These are phyloP conservation scores for Saitozyma podzolica DNA, from an alignment of 768 basidiomycete species.

Conservation along the genomic window DNA sequence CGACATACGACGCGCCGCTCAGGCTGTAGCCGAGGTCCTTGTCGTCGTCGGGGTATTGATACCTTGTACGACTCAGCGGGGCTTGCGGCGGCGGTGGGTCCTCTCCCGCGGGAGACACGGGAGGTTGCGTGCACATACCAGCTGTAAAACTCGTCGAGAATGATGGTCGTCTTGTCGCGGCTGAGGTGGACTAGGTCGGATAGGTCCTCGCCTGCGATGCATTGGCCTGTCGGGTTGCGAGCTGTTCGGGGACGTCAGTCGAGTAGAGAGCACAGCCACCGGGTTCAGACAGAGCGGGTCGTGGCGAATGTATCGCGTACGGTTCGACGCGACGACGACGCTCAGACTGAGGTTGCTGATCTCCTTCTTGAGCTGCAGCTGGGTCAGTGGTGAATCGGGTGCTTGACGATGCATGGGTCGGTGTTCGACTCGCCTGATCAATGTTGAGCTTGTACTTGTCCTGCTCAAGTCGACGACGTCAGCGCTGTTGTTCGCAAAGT, in stretches of 20 bases:
- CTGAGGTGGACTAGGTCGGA: slow-evolving; percentile 73
- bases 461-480: slow-evolving; percentile 8
- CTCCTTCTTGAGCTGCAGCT: slow-evolving; percentile 64
- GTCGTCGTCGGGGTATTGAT: slow-evolving; percentile 79
- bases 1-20: slow-evolving; percentile 77
- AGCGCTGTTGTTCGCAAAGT: no score
- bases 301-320: slow-evolving; percentile 13
- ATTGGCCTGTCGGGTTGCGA: slow-evolving; percentile 95
- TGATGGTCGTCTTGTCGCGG: slow-evolving; percentile 73
- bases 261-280: neutral
- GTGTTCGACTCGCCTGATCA: slow-evolving; percentile 57
- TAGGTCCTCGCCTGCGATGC: slow-evolving; percentile 74
- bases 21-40: slow-evolving; percentile 73
- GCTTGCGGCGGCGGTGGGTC: no score
- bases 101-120: neutral
- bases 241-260: slow-evolving; percentile 48
- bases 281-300: neutral
- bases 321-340: slow-evolving; percentile 86
- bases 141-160: slow-evolving; percentile 72
- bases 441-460: slow-evolving; percentile 75
- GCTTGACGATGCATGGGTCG: no score
- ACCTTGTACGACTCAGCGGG: slow-evolving; percentile 48
- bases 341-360: slow-evolving; percentile 78
- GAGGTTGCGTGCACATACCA: slow-evolving; percentile 56
- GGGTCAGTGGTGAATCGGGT: no score